These are phyloP conservation scores for Aspergillus fumigatiaffinis DNA, from an alignment of 2,329 filamentous ascomycete species.

Conservation along the genomic window DNA sequence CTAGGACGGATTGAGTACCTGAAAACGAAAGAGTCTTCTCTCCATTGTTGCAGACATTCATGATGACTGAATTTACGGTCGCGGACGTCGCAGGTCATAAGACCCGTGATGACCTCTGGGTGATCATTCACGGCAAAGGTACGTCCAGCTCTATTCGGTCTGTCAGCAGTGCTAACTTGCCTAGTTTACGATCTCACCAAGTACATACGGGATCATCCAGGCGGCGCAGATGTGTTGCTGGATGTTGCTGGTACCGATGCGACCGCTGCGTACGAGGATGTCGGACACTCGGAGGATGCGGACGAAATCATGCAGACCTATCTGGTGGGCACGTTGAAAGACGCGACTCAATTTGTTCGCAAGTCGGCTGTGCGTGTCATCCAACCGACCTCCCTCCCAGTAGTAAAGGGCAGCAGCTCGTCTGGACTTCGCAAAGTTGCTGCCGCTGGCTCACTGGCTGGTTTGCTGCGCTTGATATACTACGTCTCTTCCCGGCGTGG, in stretches of 20 bases:
- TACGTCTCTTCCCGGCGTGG: not conserved
- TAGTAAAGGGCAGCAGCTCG: not conserved
- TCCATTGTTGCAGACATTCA: too few species aligned
- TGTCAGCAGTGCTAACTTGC: not conserved
- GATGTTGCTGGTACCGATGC: conserved; percentile 42
- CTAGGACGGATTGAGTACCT: not conserved
- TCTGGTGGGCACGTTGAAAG: conserved; percentile 33
- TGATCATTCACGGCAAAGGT: conserved; percentile 56
- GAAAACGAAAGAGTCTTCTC: not conserved
- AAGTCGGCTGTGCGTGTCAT: conserved; percentile 17
- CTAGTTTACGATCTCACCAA: conserved; percentile 57
- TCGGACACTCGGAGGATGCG: conserved; percentile 46
- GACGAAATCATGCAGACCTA: conserved; percentile 37
- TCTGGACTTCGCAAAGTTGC: not conserved
- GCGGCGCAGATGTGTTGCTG: conserved; percentile 37
- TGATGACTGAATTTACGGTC: conserved; percentile 19
- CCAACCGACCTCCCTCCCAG: conserved; percentile 7
- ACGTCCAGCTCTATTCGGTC: not conserved
- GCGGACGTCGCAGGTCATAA: conserved; percentile 49
- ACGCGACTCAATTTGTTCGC: conserved; percentile 13
- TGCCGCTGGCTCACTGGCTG: conserved; percentile 1
- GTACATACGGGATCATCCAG: conserved; percentile 57
- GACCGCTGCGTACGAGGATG: conserved; percentile 41
- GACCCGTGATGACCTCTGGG: conserved; percentile 48
- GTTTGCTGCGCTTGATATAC: not conserved